phyloP scores from a whole-genome alignment of 257 asterid genomes.

The Verbena officinalis region DNA sequence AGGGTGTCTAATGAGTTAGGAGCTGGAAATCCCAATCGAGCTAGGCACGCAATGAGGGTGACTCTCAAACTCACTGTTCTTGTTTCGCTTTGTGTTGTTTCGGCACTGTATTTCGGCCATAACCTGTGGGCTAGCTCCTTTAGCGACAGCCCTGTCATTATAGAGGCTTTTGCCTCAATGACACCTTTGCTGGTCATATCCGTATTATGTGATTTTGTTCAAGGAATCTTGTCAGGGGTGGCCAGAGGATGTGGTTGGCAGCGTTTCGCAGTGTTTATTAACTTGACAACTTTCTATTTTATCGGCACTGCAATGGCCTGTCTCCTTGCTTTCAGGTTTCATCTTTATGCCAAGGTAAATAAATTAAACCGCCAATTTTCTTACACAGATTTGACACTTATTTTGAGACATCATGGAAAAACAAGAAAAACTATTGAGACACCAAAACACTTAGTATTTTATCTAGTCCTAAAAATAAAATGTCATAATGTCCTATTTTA shows the following conservation, averaged over 20 bases:
- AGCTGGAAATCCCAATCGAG: conserved; percentile 59
- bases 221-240: conserved; percentile 76
- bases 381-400: too few species aligned
- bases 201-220: conserved; percentile 56
- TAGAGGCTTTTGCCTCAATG: conserved; percentile 54
- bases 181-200: conserved; percentile 61
- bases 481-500: too few species aligned
- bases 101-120: conserved; percentile 58
- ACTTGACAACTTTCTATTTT: conserved; percentile 58
- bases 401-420: too few species aligned
- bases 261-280: conserved; percentile 56
- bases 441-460: too few species aligned
- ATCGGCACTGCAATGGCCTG: conserved; percentile 66
- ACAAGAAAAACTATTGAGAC: too few species aligned
- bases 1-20: conserved; percentile 91
- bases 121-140: conserved; percentile 67
- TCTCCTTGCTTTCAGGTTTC: conserved; percentile 59
- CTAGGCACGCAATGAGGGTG: conserved; percentile 68
- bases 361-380: too few species aligned
- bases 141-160: conserved; percentile 57
- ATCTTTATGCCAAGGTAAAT: conserved; percentile 44
- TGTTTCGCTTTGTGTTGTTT: conserved; percentile 44
- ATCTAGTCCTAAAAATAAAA: too few species aligned
- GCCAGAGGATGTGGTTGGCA: conserved; percentile 87
- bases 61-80: conserved; percentile 53